These are phyloP conservation scores for Cystobasidium tubakii DNA, from an alignment of 768 basidiomycete genomes.

Conservation along the genomic window DNA sequence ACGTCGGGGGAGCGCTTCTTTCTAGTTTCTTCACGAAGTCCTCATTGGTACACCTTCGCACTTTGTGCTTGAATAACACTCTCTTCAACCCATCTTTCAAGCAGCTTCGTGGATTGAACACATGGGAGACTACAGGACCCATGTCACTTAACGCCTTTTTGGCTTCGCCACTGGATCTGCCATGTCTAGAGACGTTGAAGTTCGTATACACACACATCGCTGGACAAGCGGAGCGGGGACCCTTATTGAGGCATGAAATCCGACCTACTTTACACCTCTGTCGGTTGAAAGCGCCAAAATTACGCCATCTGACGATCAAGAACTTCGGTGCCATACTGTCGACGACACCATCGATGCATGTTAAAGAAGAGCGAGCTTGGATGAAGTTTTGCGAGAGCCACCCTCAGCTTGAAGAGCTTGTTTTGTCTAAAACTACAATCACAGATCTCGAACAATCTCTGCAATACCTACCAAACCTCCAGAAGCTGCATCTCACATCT, in stretches of 20 bases:
- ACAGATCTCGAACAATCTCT: background rate
- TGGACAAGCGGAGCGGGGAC: background rate
- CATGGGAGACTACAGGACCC: too few species aligned
- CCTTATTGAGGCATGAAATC: background rate
- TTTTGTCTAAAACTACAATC: background rate
- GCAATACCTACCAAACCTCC: background rate
- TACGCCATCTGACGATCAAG: background rate
- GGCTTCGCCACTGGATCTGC: background rate
- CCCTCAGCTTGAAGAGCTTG: background rate
- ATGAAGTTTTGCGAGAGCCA: background rate
- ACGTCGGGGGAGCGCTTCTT: background rate
- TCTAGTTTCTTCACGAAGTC: background rate
- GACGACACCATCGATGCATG: background rate
- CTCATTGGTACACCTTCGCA: background rate
- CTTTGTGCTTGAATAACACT: background rate
- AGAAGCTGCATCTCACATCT: background rate
- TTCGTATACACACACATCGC: background rate
- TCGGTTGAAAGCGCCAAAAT: background rate
- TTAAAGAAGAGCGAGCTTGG: background rate
- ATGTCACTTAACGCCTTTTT: background rate
- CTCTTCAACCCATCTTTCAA: background rate
- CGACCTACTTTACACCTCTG: background rate
- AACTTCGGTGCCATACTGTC: background rate
- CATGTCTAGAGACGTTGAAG: background rate
- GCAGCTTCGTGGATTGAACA: too few species aligned